Percentiles rank a stretch among this genome's conserved stretches.
Conservation (phyloP, 306 rosid genomes). For the Quercus agrifolia region DNA sequence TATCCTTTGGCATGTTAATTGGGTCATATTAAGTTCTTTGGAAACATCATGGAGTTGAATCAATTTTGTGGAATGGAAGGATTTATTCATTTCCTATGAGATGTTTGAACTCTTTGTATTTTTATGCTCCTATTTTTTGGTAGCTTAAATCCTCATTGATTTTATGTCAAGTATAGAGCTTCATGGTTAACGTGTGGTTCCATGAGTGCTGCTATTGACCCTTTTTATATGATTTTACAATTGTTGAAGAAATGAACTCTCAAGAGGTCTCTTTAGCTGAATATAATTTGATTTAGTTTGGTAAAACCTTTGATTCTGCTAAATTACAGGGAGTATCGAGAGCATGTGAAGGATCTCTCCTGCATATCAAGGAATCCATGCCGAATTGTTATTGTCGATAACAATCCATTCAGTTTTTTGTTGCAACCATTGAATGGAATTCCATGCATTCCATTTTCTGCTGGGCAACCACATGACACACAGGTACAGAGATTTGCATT, state of each 20-base stretch:
- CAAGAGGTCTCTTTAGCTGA: neutral
- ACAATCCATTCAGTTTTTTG: slow-evolving; percentile 89
- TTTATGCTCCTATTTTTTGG: neutral
- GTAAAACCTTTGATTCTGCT: slow-evolving; percentile 20
- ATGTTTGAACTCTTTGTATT: neutral
- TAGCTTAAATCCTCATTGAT: neutral
- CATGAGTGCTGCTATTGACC: neutral
- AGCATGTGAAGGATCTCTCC: slow-evolving; percentile 82
- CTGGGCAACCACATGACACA: slow-evolving; percentile 71
- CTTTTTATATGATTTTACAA: neutral
- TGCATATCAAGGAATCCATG: slow-evolving; percentile 63
- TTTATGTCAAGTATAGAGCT: neutral
- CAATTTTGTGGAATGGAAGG: neutral
- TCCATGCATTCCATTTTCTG: slow-evolving; percentile 88
- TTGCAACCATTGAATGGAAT: slow-evolving; percentile 90
- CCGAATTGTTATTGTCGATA: slow-evolving; percentile 76
- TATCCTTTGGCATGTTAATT: neutral
- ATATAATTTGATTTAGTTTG: neutral
- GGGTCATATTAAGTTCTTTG: neutral
- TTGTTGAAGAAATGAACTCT: neutral
- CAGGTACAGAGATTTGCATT: slow-evolving; percentile 47
- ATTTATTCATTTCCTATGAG: neutral
- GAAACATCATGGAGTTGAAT: neutral
- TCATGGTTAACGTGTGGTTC: neutral
- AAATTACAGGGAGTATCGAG: slow-evolving; percentile 65